These are phyloP conservation scores for Ilyonectria robusta DNA, from an alignment of 2,329 filamentous ascomycete species.

Conservation along the genomic window DNA sequence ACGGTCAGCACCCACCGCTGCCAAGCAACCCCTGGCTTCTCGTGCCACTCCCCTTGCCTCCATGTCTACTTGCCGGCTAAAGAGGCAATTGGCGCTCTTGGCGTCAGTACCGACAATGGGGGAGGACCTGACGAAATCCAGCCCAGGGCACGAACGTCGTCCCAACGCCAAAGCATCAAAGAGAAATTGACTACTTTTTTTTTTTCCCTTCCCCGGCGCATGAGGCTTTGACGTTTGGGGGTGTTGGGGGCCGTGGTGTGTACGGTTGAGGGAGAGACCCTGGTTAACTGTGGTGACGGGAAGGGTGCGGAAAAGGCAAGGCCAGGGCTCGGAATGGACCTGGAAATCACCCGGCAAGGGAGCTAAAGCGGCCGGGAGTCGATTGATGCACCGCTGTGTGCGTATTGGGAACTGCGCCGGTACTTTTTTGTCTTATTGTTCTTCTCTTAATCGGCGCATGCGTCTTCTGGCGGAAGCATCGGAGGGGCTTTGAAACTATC, in stretches of 20 bases:
- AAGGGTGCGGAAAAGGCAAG: not conserved
- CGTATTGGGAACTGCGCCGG: not conserved
- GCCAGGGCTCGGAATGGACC: not conserved
- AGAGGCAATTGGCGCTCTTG: not conserved
- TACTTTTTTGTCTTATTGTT: not conserved
- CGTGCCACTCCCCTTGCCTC: not conserved
- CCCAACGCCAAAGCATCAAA: constrained; percentile 27
- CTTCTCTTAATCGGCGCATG: not conserved
- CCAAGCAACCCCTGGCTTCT: not conserved
- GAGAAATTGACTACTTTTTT: constrained; percentile 10
- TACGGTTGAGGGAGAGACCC: not conserved
- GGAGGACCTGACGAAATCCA: too few species aligned
- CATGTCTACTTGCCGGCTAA: not conserved
- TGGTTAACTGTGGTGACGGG: not conserved
- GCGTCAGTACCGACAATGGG: not conserved
- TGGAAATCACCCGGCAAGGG: not conserved
- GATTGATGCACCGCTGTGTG: not conserved
- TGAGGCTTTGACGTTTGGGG: constrained; percentile 1
- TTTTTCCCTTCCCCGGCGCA: not conserved
- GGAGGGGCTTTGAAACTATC: not conserved
- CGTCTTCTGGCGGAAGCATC: not conserved
- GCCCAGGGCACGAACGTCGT: constrained; percentile 5
- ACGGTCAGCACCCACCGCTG: too few species aligned
- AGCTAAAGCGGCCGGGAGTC: not conserved
- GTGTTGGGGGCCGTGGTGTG: not conserved